A percentile compares a stretch with the other conserved stretches of the same genome.
Evolutionary conservation across 306 rosid genomes (phyloP).

Genomic region (Hippophae tibetana): DNA sequence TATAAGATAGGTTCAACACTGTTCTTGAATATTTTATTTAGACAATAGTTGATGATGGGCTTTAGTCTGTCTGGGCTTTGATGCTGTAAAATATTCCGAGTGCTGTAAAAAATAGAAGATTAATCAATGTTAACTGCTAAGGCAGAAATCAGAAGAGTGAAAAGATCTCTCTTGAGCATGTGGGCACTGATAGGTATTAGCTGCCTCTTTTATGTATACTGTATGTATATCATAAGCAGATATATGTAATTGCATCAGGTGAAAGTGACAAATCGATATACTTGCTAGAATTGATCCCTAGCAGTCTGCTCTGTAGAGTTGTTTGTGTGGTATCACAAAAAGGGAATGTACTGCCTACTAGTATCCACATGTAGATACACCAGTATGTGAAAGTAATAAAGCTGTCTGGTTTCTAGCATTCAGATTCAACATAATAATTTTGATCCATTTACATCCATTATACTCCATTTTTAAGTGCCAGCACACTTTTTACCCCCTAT

Average conservation of each 20-base stretch:
- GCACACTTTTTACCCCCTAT: no score
- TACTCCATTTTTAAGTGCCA: no score
- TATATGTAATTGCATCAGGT: neutral
- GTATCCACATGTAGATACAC: no score
- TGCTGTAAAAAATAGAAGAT: neutral
- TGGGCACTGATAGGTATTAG: no score
- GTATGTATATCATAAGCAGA: no score
- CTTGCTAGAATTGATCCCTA: neutral
- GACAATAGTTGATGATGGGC: neutral
- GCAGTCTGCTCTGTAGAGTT: neutral
- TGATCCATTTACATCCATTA: no score
- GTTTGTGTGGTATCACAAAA: neutral
- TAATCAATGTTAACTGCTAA: neutral
- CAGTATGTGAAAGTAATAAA: no score
- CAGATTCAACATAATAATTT: no score
- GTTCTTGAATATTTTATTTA: neutral
- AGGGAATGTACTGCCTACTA: no score
- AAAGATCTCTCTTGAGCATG: neutral
- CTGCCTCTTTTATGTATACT: no score
- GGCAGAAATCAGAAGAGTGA: neutral
- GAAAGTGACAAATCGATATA: neutral
- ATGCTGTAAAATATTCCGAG: neutral
- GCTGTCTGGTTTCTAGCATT: no score
- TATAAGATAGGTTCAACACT: neutral
- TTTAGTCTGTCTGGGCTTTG: conserved; percentile 1